Conservation (phyloP, 805 yeast genomes). For the Ogataea degrootiae region DNA sequence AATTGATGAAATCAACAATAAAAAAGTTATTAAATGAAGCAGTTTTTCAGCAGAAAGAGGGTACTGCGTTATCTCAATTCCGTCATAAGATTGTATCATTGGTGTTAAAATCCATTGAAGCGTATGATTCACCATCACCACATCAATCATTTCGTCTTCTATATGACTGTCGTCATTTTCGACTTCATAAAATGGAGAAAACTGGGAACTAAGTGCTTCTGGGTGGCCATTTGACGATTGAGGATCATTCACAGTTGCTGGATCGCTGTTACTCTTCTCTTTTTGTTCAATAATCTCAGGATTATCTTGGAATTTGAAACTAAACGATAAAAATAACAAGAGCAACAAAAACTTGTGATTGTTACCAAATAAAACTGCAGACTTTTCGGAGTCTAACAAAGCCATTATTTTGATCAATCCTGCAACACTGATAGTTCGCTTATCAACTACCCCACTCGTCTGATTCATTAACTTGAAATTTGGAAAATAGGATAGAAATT, state of each 20-base stretch:
- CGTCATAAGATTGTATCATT: constrained; percentile 39
- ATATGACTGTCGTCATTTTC: not conserved
- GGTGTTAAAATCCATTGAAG: constrained; percentile 31
- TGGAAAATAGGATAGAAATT: constrained; percentile 31
- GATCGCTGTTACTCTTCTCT: constrained; percentile 8
- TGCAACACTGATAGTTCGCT: constrained; percentile 30
- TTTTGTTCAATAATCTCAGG: not conserved
- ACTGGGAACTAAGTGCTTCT: not conserved
- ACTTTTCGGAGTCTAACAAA: constrained; percentile 41
- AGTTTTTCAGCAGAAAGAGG: constrained; percentile 38
- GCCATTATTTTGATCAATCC: constrained; percentile 41
- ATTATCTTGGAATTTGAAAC: constrained; percentile 9
- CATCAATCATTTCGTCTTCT: constrained; percentile 14
- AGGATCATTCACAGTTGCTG: not conserved
- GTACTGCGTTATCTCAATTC: constrained; percentile 34
- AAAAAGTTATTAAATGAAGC: constrained; percentile 42
- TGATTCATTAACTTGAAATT: constrained; percentile 7
- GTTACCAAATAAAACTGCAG: constrained; percentile 30
- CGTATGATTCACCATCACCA: constrained; percentile 17
- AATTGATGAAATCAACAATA: constrained; percentile 40
- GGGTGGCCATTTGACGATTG: too few relatives aligned
- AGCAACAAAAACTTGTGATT: constrained; percentile 32
- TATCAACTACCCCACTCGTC: not conserved
- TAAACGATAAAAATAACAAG: constrained; percentile 44
- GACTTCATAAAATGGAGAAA: not conserved